These are phyloP conservation scores for Pichiaceae sp. DNA, from an alignment of 1,139 yeast species.

Conservation along the genomic window DNA sequence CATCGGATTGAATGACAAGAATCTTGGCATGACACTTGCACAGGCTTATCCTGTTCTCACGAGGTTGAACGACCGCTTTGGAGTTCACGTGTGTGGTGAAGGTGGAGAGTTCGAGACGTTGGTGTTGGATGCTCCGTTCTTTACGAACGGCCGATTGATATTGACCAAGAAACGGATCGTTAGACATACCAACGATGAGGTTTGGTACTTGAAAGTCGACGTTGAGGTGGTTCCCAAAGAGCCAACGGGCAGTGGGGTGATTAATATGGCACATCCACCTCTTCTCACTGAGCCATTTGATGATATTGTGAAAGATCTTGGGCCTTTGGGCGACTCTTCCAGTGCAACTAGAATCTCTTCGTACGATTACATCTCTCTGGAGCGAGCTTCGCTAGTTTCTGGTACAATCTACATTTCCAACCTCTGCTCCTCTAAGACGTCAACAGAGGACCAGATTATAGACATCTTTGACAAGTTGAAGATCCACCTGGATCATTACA, in stretches of 20 bases:
- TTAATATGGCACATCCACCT: slow-evolving; percentile 33
- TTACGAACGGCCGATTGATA: slow-evolving; percentile 41
- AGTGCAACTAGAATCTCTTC: not conserved
- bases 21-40: slow-evolving; percentile 61
- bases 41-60: slow-evolving; percentile 54
- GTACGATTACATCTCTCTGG: not conserved
- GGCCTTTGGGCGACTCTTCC: not conserved
- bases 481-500: slow-evolving; percentile 23
- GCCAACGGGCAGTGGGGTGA: not conserved
- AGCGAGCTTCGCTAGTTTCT: slow-evolving; percentile 20
- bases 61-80: slow-evolving; percentile 54
- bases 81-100: slow-evolving; percentile 93
- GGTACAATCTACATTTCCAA: slow-evolving; percentile 41
- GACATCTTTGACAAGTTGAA: slow-evolving; percentile 41
- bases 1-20: slow-evolving; percentile 57
- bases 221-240: slow-evolving; percentile 35
- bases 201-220: slow-evolving; percentile 48
- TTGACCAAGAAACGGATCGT: slow-evolving; percentile 36
- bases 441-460: slow-evolving; percentile 36
- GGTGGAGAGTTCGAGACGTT: slow-evolving; percentile 96
- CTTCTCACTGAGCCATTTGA: slow-evolving; percentile 43
- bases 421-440: slow-evolving; percentile 25
- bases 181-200: slow-evolving; percentile 49
- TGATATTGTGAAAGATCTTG: slow-evolving; percentile 7
- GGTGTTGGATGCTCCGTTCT: slow-evolving; percentile 85